Evolutionary conservation across 805 yeast genomes (phyloP).

Genomic region (Yarrowia sp.): DNA sequence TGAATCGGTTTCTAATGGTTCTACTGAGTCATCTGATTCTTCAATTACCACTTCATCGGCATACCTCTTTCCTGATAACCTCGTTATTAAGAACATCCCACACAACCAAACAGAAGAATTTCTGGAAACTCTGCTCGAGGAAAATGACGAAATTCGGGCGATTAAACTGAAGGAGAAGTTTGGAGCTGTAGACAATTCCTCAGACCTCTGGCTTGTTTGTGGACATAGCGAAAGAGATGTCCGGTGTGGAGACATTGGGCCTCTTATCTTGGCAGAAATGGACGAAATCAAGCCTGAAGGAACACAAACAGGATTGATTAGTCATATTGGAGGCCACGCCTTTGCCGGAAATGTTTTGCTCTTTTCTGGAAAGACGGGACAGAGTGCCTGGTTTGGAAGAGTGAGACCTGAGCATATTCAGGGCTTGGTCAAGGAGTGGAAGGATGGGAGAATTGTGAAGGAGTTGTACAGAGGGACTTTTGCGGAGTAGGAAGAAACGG

Average conservation of each 20-base stretch:
- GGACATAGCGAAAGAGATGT: conserved; percentile 64
- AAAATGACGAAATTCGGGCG: conserved; percentile 27
- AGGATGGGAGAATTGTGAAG: conserved; percentile 49
- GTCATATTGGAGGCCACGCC: conserved; percentile 80
- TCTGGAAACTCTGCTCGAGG: background rate
- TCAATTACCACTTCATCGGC: too few relatives aligned
- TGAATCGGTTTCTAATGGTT: background rate
- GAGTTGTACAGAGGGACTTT: conserved; percentile 43
- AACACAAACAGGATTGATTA: conserved; percentile 36
- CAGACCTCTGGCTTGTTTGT: conserved; percentile 47
- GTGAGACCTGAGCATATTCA: conserved; percentile 66
- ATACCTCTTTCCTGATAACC: conserved; percentile 55
- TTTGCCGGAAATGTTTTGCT: conserved; percentile 76
- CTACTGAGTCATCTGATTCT: too few relatives aligned
- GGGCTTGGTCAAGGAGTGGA: conserved; percentile 55
- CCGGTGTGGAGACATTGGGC: conserved; percentile 69
- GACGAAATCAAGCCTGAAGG: background rate
- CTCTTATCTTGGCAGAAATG: conserved; percentile 41
- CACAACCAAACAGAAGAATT: background rate
- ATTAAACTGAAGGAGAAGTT: conserved; percentile 28
- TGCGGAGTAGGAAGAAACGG: background rate
- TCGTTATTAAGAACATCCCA: conserved; percentile 32
- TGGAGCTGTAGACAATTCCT: conserved; percentile 23
- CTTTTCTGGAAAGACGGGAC: conserved; percentile 41
- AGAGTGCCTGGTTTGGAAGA: conserved; percentile 69